Percentiles rank a stretch among this genome's conserved stretches.
These are phyloP conservation scores for Zygoascus sp. DNA, from an alignment of 1,139 yeast genomes.

Conservation along the genomic window DNA sequence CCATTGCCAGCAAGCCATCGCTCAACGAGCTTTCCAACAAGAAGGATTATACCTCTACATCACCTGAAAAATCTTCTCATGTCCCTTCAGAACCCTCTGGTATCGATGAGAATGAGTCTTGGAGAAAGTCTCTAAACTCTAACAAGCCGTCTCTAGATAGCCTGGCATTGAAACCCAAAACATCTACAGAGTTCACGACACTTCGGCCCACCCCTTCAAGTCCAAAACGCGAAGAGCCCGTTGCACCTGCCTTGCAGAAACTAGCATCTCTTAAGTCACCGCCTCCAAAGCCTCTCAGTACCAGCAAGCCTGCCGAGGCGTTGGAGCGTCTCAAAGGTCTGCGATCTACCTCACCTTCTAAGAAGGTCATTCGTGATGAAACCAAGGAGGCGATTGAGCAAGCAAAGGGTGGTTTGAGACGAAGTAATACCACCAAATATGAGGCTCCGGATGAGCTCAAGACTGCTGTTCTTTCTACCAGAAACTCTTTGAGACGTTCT, in stretches of 20 bases:
- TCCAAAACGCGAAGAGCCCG: not conserved
- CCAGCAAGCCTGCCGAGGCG: conserved; percentile 19
- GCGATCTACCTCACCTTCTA: conserved; percentile 24
- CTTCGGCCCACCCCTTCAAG: not conserved
- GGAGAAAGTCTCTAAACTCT: not conserved
- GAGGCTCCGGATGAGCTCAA: conserved; percentile 26
- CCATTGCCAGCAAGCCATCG: not conserved
- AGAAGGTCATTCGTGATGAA: conserved; percentile 19
- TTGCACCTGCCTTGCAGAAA: conserved; percentile 7
- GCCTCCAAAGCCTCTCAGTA: conserved; percentile 8
- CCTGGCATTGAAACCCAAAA: not conserved
- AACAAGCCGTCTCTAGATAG: not conserved
- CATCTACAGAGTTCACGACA: not conserved
- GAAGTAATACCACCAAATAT: conserved; percentile 25
- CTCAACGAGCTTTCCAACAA: not conserved
- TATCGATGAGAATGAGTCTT: not conserved
- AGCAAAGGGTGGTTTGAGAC: conserved; percentile 21
- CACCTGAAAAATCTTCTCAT: not conserved
- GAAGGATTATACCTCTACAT: not conserved
- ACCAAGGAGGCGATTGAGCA: conserved; percentile 22
- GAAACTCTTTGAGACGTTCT: conserved; percentile 16
- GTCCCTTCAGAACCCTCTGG: not conserved
- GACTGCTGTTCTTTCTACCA: conserved; percentile 23
- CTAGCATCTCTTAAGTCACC: conserved; percentile 3
- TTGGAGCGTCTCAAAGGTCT: conserved; percentile 25